Base-by-base conservation (phyloP, 495 filamentous ascomycete species). In the Darksidea phi region DNA sequence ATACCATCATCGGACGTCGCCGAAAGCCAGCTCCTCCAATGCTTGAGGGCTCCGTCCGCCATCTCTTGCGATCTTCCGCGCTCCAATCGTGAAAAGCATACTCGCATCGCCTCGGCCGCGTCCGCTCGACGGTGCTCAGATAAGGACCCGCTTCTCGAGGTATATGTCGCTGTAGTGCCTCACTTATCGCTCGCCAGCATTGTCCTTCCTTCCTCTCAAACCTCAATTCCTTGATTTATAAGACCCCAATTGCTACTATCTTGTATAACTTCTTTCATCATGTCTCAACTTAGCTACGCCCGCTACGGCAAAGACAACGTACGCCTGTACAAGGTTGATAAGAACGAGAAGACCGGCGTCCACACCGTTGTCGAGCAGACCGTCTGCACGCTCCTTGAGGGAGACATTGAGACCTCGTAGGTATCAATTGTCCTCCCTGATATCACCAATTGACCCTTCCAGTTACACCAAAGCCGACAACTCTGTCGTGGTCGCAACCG, bases 311-410 rank as follows among this genome's bases (percentile, higher is more conserved):
- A 73, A 85, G 93, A 97, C 82, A 97, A 98, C 80, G 87, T 98
- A 80, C 91, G 94, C 70, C 86, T 98, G 62, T 92, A 87, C 82
- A 97, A 98, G 77, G 90, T 96, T 69, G 81, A 94, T 66, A 81
- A 83, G 57, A 85, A 97, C 72, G 82, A 83, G 69, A 87, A 88
- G 12, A 84, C 85, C 28, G 77, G 61, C 43, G 61, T 81, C 2
- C 94, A 98, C 73, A 86, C 86, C 7, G 91, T 97, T 47, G 87
- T 88, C 41, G 94, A 98, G 74, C 95, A 95, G 89, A 96, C 92
- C 45, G 89, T 98, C 55, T 88, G 89, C 74, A 87, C 88, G 46
- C 78, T 97, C 17, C 80, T 98, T 3, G 89, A 96, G 77, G 94
- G 94, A 52, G 87, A 89, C 34, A 96, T 97, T 64, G 89, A 94